Evolutionary conservation across 2,329 filamentous ascomycete species (phyloP).

Genomic region (Colletotrichum sp.): DNA sequence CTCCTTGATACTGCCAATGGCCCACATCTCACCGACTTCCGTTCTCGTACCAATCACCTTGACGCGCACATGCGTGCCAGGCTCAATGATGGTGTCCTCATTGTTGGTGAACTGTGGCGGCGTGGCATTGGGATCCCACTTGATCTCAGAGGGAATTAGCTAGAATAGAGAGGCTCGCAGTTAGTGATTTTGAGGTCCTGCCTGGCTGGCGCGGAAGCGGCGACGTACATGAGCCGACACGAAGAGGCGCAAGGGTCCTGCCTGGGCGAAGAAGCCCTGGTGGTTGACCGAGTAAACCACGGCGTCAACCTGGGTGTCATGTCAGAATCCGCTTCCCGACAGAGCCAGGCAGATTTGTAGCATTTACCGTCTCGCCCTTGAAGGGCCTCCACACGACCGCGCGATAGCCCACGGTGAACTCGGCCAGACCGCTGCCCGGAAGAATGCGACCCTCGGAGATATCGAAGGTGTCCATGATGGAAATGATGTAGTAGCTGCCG

Average conservation of each 20-base stretch:
- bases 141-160: slow-evolving; percentile 91
- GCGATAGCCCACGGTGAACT: slow-evolving; percentile 94
- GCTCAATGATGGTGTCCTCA: slow-evolving; percentile 91
- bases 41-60: slow-evolving; percentile 94
- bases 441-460: slow-evolving; percentile 93
- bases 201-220: slow-evolving; percentile 17
- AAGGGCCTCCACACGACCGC: slow-evolving; percentile 98
- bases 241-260: slow-evolving; percentile 79
- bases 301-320: slow-evolving; percentile 77
- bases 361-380: slow-evolving; percentile 92
- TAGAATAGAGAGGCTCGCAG: slow-evolving; percentile 40
- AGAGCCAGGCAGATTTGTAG: slow-evolving; percentile 16
- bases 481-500: slow-evolving; percentile 96
- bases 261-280: slow-evolving; percentile 88
- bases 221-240: slow-evolving; percentile 79
- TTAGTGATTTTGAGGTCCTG: slow-evolving; percentile 23
- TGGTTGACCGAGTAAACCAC: slow-evolving; percentile 91
- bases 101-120: slow-evolving; percentile 98
- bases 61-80: slow-evolving; percentile 89
- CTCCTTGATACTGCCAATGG: slow-evolving; percentile 96
- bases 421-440: slow-evolving; percentile 87
- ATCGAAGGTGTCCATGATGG: slow-evolving; percentile 95
- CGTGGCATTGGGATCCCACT: slow-evolving; percentile 93
- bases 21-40: slow-evolving; percentile 94
- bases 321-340: slow-evolving; percentile 23